Evolutionary conservation across 2,329 filamentous ascomycete species (phyloP).

Genomic region (Herpotrichia juniperi): DNA sequence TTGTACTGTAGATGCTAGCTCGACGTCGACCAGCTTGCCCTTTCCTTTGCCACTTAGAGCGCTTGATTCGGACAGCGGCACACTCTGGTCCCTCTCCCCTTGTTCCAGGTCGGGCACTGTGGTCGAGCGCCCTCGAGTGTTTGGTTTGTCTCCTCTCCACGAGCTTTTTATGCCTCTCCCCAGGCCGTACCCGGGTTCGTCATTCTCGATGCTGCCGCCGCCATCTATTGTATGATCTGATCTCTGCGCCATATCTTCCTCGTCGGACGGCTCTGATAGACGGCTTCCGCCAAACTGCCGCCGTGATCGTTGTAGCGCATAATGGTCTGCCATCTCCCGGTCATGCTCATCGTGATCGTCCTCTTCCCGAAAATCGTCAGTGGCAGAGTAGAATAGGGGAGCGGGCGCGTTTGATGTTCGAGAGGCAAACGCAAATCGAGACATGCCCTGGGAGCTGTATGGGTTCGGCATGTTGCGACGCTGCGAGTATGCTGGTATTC

Average conservation of each 20-base stretch:
- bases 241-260: constrained; percentile 64
- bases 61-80: constrained; percentile 49
- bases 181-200: constrained; percentile 47
- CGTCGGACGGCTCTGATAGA: constrained; percentile 84
- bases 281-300: constrained; percentile 85
- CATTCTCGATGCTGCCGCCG: constrained; percentile 46
- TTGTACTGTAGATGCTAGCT: constrained; percentile 70
- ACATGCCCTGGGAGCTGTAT: constrained; percentile 73
- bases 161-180: constrained; percentile 62
- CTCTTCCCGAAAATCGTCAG: constrained; percentile 89
- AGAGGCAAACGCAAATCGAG: constrained; percentile 79
- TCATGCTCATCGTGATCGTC: constrained; percentile 92
- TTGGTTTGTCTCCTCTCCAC: constrained; percentile 58
- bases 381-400: constrained; percentile 90
- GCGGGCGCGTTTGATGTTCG: constrained; percentile 78
- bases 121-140: constrained; percentile 46
- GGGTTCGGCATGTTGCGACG: constrained; percentile 68
- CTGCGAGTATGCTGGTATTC: constrained; percentile 57
- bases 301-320: constrained; percentile 87
- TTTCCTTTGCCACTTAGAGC: constrained; percentile 62
- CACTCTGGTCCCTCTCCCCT: constrained; percentile 48
- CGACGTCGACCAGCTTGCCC: constrained; percentile 80
- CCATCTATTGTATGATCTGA: constrained; percentile 59
- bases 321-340: constrained; percentile 90
- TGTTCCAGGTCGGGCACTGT: constrained; percentile 38